Conservation (phyloP, 2,329 filamentous ascomycete species). For the Nemania abortiva region DNA sequence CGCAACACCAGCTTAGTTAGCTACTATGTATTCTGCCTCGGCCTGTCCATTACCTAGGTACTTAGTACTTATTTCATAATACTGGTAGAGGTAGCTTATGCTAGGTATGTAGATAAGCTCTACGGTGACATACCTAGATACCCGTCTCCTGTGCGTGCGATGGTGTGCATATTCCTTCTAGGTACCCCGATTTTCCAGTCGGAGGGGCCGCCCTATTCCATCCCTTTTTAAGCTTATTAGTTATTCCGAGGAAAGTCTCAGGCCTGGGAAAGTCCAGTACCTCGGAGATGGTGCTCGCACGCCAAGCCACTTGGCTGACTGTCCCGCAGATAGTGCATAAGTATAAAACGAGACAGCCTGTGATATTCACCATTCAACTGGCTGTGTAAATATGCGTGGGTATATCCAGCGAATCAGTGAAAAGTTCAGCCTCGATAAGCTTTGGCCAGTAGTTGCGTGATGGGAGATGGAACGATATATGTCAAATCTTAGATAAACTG, state of each 20-base stretch:
- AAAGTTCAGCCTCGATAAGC: too few relatives aligned
- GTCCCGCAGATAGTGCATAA: too few relatives aligned
- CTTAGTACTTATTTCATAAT: neutral
- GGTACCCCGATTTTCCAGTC: neutral
- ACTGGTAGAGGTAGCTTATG: too few relatives aligned
- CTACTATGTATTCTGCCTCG: neutral
- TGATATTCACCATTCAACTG: too few relatives aligned
- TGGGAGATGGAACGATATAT: too few relatives aligned
- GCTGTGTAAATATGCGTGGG: too few relatives aligned
- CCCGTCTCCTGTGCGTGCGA: neutral
- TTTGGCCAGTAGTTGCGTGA: too few relatives aligned
- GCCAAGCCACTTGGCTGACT: too few relatives aligned
- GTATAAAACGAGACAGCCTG: too few relatives aligned
- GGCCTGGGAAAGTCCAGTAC: neutral
- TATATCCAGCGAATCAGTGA: too few relatives aligned
- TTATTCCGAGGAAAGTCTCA: too few relatives aligned
- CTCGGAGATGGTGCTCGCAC: too few relatives aligned
- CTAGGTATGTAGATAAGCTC: neutral
- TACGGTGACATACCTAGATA: neutral
- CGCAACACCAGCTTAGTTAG: neutral
- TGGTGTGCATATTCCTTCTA: slow-evolving; percentile 8
- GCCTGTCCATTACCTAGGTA: neutral
- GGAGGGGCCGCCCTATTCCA: slow-evolving; percentile 2
- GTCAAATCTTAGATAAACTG: neutral
- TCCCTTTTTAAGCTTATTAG: slow-evolving; percentile 12